phyloP scores from a whole-genome alignment of 2,329 filamentous ascomycete genomes.

The Keithomyces neogunnii region DNA sequence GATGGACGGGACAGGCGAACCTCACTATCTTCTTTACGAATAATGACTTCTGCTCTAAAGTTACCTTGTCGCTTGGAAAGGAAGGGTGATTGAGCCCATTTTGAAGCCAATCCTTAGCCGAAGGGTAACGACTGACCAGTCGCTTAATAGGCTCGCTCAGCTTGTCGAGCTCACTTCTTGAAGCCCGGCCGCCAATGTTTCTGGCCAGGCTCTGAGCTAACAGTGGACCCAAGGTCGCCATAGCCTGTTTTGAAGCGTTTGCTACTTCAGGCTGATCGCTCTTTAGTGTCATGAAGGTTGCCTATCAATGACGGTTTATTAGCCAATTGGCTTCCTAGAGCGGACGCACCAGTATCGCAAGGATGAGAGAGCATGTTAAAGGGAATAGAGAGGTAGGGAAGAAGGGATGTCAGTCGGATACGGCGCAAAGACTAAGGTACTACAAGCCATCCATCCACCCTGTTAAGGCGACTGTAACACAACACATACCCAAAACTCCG shows the following conservation, averaged over 20 bases:
- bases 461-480: not conserved
- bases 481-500: conserved; percentile 62
- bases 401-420: not conserved
- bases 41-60: conserved; percentile 47
- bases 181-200: conserved; percentile 60
- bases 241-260: conserved; percentile 36
- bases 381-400: not conserved
- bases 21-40: conserved; percentile 60
- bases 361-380: no score
- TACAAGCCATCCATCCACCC: not conserved
- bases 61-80: conserved; percentile 53
- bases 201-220: conserved; percentile 51
- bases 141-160: conserved; percentile 64
- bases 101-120: conserved; percentile 55
- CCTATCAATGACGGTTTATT: conserved; percentile 24
- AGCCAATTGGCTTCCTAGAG: not conserved
- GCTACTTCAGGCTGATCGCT: conserved; percentile 33
- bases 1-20: conserved; percentile 22
- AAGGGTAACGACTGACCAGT: conserved; percentile 47
- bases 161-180: conserved; percentile 64
- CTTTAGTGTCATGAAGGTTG: conserved; percentile 42
- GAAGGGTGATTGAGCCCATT: conserved; percentile 44
- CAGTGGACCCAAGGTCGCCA: conserved; percentile 52
- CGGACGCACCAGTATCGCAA: no score
- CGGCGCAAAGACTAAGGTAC: not conserved